phyloP scores from a whole-genome alignment of 164 flowering plant species.

The Macadamia tetraphylla region DNA sequence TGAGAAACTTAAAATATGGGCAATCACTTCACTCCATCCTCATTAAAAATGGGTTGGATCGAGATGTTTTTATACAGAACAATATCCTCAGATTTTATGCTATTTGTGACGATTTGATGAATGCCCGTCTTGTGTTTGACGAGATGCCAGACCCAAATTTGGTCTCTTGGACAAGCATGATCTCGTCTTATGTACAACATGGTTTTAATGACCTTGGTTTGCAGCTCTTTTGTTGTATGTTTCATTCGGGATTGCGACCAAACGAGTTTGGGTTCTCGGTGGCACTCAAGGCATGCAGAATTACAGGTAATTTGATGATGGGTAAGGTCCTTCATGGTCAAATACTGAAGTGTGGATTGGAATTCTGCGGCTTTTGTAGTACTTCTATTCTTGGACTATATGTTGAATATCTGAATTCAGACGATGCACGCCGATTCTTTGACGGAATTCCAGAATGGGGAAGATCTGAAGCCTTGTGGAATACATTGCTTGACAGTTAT shows the following conservation, averaged over 20 bases:
- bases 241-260: slow-evolving; percentile 3
- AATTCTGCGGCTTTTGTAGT: slow-evolving; percentile 1
- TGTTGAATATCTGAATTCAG: not conserved
- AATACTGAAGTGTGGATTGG: slow-evolving; percentile 11
- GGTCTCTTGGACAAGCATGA: slow-evolving; percentile 5
- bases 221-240: slow-evolving; percentile 3
- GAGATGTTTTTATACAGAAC: slow-evolving; percentile 4
- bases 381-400: slow-evolving; percentile 5
- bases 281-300: slow-evolving; percentile 12
- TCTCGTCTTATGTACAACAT: not conserved
- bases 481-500: slow-evolving; percentile 13
- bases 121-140: slow-evolving; percentile 3
- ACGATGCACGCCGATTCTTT: slow-evolving; percentile 3
- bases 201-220: not conserved
- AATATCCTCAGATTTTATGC: slow-evolving; percentile 4
- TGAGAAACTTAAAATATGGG: slow-evolving; percentile 7
- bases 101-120: not conserved
- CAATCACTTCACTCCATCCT: not conserved
- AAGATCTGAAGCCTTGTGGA: slow-evolving; percentile 12
- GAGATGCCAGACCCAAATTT: slow-evolving; percentile 9
- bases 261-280: slow-evolving; percentile 12
- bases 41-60: slow-evolving; percentile 7
- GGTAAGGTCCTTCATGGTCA: slow-evolving; percentile 6
- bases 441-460: not conserved
- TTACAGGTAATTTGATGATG: slow-evolving; percentile 5